Base-by-base conservation (phyloP, 1,284 basidiomycete genomes). In the Dichomitus squalens region DNA sequence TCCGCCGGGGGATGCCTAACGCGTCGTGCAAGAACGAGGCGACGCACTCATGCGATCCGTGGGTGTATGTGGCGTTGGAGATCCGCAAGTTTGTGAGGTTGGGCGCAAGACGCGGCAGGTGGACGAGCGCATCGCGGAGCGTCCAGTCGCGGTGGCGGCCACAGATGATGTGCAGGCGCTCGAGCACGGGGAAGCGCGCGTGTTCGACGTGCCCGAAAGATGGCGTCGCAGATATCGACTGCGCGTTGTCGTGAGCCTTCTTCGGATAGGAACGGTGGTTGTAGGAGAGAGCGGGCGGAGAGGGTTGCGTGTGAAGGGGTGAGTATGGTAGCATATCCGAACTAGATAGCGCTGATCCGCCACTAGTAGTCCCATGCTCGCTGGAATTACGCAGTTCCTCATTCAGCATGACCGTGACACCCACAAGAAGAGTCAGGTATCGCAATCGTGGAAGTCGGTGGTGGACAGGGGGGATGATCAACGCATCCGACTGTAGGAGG, bases 51-150 rank as follows among this genome's bases (percentile, higher is more conserved):
- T 48, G 48, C 18, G 39, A 54, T 35, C 49, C 59, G 54, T 63
- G 61, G 18, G 58, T 63, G 47, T 63, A 63, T 34, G 56, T 60
- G 47, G 57, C 53, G 51, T 64, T 61, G 20, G 59, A 61, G n/a
- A 64, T 55, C 50, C 59, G 62, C 31, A 64, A 52, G 48, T 61
- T 57, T 20, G 57, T 54, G 31, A 64, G 57, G 35, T 36, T 25
- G 44, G 62, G 62, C 20, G 62, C 57, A 44, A 59, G 49, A 20
- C 21, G 52, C 23, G 57, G 57, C 9, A 64, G 55, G 29, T 49
- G 49, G 34, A 33, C 41, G 50, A 64, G 59, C 53, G 57, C 36
- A 35, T 55, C 54, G 54, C 57, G 54, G 21, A 64, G 52, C 14
- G 48, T 47, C 54, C 53, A 61, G 54, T 60, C 62, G 54, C 59